Base-by-base conservation (phyloP, 768 basidiomycete genomes). In the Boletus reticuloceps region DNA sequence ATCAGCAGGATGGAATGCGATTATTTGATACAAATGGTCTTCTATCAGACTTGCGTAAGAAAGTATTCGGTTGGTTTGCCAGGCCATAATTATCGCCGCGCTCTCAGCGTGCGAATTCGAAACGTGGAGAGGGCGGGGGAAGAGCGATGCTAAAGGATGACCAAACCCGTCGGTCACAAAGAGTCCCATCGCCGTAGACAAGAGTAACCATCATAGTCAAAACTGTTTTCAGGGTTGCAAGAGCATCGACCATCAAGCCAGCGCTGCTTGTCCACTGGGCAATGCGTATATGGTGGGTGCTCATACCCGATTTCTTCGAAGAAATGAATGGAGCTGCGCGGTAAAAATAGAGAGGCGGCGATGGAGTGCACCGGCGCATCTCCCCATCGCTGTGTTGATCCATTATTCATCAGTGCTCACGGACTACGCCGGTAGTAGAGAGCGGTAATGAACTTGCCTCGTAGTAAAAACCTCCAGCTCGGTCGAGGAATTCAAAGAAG, bases 341-440 rank as follows among this genome's bases (percentile, higher is more conserved):
- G 84, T 0, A 92, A 85, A 65, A 98, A 91, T 11, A 99, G 75
- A 1, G 95, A 84, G 0, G 91, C 96, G 44, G 91, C 97, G 54
- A 98, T 94, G 50, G 88, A 90, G 68, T 94, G 91, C 9, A 94
- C 89, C 3, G 84, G 85, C 17, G 96, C 96, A 74, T 98, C 96
- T 47, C 96, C 96, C 94, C 93, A 94, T 32, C 92, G 85, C 83
- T 91, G 59, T 27, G 27, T 43, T 13, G 25, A 55, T 29, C 38
- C 16, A 46, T 58, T 2, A 52, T 44, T n/a, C 5, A 46, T 53
- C 51, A 11, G 25, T 17, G 14, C 31, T 38, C 27, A 34, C 11
- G 16, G 16, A 46, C n/a, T 17, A 42, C 43, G 22, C 11, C 14
- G 11, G 34, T 45, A 14, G 14, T 25, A n/a, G 4, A 40, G 10